Base-by-base conservation (phyloP, 164 flowering plant species). In the Magnolia officinalis region DNA sequence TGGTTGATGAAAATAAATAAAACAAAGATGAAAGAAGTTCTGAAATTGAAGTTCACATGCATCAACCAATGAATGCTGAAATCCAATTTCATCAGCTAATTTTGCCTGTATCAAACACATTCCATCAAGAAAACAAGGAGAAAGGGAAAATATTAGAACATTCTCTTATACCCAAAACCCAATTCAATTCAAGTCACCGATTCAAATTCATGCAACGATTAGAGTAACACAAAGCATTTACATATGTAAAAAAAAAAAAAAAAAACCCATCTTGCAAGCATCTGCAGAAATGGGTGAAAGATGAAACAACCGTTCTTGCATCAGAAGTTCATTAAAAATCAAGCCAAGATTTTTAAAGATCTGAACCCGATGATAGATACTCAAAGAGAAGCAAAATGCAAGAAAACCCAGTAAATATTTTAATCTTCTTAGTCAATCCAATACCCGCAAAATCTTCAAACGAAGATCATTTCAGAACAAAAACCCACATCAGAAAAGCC, bases 401-500 rank as follows among this genome's bases (percentile, higher is more conserved):
- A 59, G 70, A 63, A 70, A 21, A 50, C 74, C 77, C 21, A 50
- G 8, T 4, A 50, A 2, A 51, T 29, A 67, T 21, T 24, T 24
- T 59, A 55, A 8, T 76, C 24, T 16, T 72, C 6, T 24, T 31
- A 58, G 45, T 37, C 45, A 59, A 3, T 45, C 26, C 45, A 2
- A 49, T 37, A 63, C 71, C 65, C 71, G 68, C n/a, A n/a, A 23
- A 50, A 70, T 70, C 70, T 20, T 19, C 52, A 19, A 14, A 2
- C 61, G 67, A 75, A 79, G 69, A 76, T 6, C 70, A 74, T 9
- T 70, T 21, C 14, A 74, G 72, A 75, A 71, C 8, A 63, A 76
- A 80, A 69, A 75, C 82, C 78, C 80, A 78, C 72, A 76, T 73
- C 29, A 77, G 58, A 67, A 51, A 72, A 49, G 4, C 50, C 75